Percentiles rank a stretch among this genome's conserved stretches.
Conservation (phyloP, 306 rosid species). For the Argentina anserina region DNA sequence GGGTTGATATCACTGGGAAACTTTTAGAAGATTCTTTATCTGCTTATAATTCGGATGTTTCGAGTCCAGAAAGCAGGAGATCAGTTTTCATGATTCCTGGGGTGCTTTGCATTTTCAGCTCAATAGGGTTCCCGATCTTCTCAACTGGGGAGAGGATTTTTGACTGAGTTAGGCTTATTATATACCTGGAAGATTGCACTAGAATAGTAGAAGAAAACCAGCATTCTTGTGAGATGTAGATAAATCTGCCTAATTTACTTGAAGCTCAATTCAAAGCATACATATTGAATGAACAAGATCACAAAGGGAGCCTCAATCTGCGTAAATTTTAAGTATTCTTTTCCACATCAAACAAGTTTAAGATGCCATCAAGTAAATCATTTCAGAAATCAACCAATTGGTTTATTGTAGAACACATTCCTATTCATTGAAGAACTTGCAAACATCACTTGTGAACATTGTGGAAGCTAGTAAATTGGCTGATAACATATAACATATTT, state of each 20-base stretch:
- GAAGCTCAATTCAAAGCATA: not conserved
- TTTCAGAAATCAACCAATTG: not conserved
- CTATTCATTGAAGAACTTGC: not conserved
- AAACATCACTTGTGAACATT: not conserved
- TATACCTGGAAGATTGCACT: not conserved
- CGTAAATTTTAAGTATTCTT: not conserved
- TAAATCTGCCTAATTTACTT: not conserved
- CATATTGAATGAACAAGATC: not conserved
- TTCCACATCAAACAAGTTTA: not conserved
- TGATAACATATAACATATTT: too few species aligned
- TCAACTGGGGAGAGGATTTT: conserved; percentile 19
- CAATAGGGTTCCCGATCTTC: conserved; percentile 2
- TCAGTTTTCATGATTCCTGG: conserved; percentile 11
- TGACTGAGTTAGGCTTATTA: not conserved
- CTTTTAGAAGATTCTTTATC: conserved; percentile 6
- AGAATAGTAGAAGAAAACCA: not conserved
- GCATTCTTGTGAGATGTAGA: not conserved
- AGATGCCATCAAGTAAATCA: not conserved
- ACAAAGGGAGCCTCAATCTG: not conserved
- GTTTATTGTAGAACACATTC: not conserved
- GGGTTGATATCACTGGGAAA: conserved; percentile 18
- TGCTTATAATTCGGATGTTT: conserved; percentile 2
- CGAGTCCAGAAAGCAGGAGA: conserved; percentile 11
- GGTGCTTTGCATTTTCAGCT: conserved; percentile 17
- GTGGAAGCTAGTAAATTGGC: not conserved